Percentiles rank a stretch among this genome's conserved stretches.
Evolutionary conservation across 192 early-diverging fungal species (phyloP).

Genomic region (Rhizophagus clarus): DNA sequence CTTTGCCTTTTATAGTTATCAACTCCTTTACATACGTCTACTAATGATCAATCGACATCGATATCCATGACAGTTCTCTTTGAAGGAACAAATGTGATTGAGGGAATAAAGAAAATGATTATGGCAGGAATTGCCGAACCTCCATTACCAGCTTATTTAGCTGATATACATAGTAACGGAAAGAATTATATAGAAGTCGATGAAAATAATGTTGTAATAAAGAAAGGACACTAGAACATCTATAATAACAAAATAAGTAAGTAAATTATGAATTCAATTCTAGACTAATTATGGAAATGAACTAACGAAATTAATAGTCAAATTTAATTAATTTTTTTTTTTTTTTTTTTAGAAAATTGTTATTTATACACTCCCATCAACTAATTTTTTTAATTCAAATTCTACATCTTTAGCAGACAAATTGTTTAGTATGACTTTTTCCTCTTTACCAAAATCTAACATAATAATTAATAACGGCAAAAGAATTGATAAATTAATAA

Average conservation of each 20-base stretch:
- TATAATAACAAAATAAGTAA: not conserved
- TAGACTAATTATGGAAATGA: not conserved
- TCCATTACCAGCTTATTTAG: slow-evolving; percentile 41
- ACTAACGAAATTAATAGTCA: not conserved
- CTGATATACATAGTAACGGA: slow-evolving; percentile 40
- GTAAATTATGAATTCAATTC: no score
- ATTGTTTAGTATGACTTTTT: slow-evolving; percentile 75
- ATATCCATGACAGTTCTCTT: slow-evolving; percentile 39
- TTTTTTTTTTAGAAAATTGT: not conserved
- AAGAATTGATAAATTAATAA: not conserved
- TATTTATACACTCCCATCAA: slow-evolving; percentile 15
- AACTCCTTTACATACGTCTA: not conserved
- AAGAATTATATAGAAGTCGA: slow-evolving; percentile 38
- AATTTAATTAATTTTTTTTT: not conserved
- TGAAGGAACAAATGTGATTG: slow-evolving; percentile 48
- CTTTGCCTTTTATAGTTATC: not conserved
- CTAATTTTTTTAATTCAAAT: slow-evolving; percentile 68
- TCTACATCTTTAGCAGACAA: slow-evolving; percentile 72
- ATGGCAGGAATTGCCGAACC: slow-evolving; percentile 36
- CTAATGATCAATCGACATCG: slow-evolving; percentile 13
- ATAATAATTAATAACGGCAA: slow-evolving; percentile 9
- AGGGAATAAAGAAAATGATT: slow-evolving; percentile 44
- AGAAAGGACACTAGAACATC: not conserved
- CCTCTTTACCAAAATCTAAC: slow-evolving; percentile 80
- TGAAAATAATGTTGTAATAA: not conserved